Evolutionary conservation across 1,139 yeast species (phyloP).

Genomic region (Geotrichum aggregatum): DNA sequence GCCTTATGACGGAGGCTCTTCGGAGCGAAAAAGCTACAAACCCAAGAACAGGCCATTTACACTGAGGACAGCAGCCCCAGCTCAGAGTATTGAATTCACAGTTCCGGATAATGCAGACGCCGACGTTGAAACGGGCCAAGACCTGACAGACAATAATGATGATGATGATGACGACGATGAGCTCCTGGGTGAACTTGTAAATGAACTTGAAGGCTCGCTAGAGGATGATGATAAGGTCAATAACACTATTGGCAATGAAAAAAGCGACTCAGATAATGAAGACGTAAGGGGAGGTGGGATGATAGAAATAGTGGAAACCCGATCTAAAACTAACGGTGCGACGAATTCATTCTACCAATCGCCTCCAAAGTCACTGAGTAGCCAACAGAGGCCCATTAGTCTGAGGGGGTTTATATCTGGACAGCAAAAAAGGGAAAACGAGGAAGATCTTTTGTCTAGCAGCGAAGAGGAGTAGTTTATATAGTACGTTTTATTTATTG

Average conservation of each 20-base stretch:
- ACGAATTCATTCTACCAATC: conserved; percentile 1
- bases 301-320: conserved; percentile 15
- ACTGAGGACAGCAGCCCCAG: not conserved
- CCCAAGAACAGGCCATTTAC: not conserved
- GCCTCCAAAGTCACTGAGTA: conserved; percentile 1
- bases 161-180: conserved; percentile 17
- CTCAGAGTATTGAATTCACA: not conserved
- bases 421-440: conserved; percentile 10
- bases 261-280: conserved; percentile 12
- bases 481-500: not conserved
- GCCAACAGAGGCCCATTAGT: conserved; percentile 13
- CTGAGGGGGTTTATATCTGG: conserved; percentile 16
- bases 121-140: conserved; percentile 1
- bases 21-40: not conserved
- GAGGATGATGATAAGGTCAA: not conserved
- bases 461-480: conserved; percentile 16
- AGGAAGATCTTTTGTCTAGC: conserved; percentile 18
- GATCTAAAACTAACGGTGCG: not conserved
- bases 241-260: not conserved
- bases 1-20: not conserved
- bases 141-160: conserved; percentile 3
- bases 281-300: conserved; percentile 5
- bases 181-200: conserved; percentile 15
- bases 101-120: conserved; percentile 3
- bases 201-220: conserved; percentile 11